Base-by-base conservation (phyloP, 2,329 filamentous ascomycete species). In the Colletotrichum chrysophilum region DNA sequence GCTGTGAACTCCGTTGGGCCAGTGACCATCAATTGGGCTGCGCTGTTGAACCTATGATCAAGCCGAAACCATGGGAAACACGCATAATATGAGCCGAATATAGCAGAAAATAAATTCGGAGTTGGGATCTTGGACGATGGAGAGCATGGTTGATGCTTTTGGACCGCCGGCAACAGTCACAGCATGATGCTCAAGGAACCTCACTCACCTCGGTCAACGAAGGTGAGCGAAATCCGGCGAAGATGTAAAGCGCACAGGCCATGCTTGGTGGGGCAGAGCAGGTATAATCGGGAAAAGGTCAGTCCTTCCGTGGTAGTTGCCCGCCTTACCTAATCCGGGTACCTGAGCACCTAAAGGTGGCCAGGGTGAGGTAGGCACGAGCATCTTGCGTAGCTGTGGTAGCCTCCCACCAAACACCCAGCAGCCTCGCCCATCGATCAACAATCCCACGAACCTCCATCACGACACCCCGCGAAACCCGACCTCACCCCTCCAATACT, bases 321-420 rank as follows among this genome's bases (percentile, higher is more conserved):
- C 32, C 60, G 64, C 74, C 74, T 76, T 76, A 76, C 74, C 74
- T 76, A 76, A 76, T 76, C 56, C 74, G 64, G 72, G 64, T 65
- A 61, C 48, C 28, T 74, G 26, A 71, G 68, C 68, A 71, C 36
- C 30, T n/a, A 36, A 36, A 48, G 70, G 69, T 72, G 64, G 70
- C 73, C 70, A 73, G 73, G 73, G 73, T 75, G 64, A 75, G 73
- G 70, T 68, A 77, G 75, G 73, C 75, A 77, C 75, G 75, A 77
- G 68, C 69, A 77, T 73, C 68, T 77, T 77, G 75, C 75, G 75
- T 77, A 75, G 75, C 75, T 77, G 60, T 34, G 24, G 75, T 52
- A 77, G 76, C 76, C 76, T 68, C 65, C 67, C 38, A 70, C 60
- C 74, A 76, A 76, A 77, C 74, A 76, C 65, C 67, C 34, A 64